Percentiles rank a stretch among this genome's conserved stretches.
Evolutionary conservation across 2,329 filamentous ascomycete genomes (phyloP).

Genomic region (Colletotrichum filicis): DNA sequence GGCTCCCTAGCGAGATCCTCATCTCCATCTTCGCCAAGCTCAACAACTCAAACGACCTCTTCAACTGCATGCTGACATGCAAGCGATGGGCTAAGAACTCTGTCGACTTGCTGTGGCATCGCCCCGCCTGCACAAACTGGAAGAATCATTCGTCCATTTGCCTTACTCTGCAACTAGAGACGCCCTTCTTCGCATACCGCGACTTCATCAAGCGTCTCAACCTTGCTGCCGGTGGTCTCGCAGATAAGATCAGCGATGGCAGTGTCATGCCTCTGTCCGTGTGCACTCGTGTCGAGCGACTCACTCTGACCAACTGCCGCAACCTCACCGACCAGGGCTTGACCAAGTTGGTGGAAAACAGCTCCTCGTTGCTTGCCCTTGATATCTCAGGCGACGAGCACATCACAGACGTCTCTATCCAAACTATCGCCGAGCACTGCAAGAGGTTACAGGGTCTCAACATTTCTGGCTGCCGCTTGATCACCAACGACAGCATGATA

Average conservation of each 20-base stretch:
- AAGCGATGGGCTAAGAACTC: slow-evolving; percentile 93
- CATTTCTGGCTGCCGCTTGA: slow-evolving; percentile 84
- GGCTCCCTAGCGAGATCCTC: slow-evolving; percentile 92
- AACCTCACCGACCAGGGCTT: slow-evolving; percentile 87
- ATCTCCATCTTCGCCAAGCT: slow-evolving; percentile 93
- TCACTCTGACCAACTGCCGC: slow-evolving; percentile 91
- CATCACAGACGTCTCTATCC: slow-evolving; percentile 85
- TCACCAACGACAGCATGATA: slow-evolving; percentile 88
- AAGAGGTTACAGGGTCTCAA: slow-evolving; percentile 90
- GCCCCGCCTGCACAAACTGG: slow-evolving; percentile 91
- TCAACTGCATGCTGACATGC: slow-evolving; percentile 93
- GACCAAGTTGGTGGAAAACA: slow-evolving; percentile 81
- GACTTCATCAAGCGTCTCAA: slow-evolving; percentile 94
- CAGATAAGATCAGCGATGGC: slow-evolving; percentile 83
- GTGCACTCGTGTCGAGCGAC: slow-evolving; percentile 90
- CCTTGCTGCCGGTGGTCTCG: slow-evolving; percentile 74
- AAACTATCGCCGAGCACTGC: slow-evolving; percentile 83
- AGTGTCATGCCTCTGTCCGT: slow-evolving; percentile 83
- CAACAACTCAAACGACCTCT: slow-evolving; percentile 78
- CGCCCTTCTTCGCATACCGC: slow-evolving; percentile 89
- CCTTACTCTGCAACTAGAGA: slow-evolving; percentile 74
- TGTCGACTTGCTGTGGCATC: slow-evolving; percentile 94
- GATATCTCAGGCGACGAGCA: slow-evolving; percentile 89
- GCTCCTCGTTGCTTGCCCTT: slow-evolving; percentile 83
- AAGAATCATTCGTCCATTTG: slow-evolving; percentile 84